These are phyloP conservation scores for Vicia sativa DNA, from an alignment of 306 rosid genomes.

Conservation along the genomic window DNA sequence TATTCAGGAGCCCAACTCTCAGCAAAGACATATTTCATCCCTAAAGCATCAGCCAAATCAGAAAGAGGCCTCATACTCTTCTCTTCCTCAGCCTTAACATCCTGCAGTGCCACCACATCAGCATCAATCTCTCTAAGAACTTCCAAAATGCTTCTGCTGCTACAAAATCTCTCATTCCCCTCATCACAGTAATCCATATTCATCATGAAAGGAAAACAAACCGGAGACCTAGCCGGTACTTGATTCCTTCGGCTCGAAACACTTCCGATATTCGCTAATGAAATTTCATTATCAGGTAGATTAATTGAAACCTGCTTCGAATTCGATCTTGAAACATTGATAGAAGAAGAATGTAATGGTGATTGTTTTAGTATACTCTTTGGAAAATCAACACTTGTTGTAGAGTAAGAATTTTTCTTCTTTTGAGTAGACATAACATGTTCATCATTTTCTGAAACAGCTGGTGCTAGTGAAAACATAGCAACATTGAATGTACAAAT, in stretches of 20 bases:
- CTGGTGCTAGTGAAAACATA: conserved; percentile 92
- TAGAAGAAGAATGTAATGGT: conserved; percentile 49
- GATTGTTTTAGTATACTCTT: conserved; percentile 81
- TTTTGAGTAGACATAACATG: conserved; percentile 24
- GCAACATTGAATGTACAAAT: conserved; percentile 86
- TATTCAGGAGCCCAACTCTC: conserved; percentile 98
- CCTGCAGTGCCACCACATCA: conserved; percentile 81
- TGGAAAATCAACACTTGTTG: conserved; percentile 47
- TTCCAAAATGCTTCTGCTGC: conserved; percentile 72
- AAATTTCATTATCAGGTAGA: conserved; percentile 85
- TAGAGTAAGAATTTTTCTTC: conserved; percentile 13
- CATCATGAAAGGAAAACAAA: conserved; percentile 59
- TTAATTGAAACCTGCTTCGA: conserved; percentile 73
- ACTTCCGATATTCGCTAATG: conserved; percentile 56
- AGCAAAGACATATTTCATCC: conserved; percentile 86
- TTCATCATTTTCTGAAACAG: conserved; percentile 60
- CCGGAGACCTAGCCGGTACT: conserved; percentile 78
- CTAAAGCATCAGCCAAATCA: conserved; percentile 80
- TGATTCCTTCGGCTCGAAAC: conserved; percentile 50
- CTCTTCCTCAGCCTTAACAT: conserved; percentile 91
- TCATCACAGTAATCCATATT: conserved; percentile 52
- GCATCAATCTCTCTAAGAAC: conserved; percentile 80
- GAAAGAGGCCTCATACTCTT: conserved; percentile 82
- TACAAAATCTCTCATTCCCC: conserved; percentile 49
- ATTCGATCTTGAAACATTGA: conserved; percentile 51